Conservation (phyloP, 2,329 filamentous ascomycete genomes). For the Diaporthe citrichinensis region DNA sequence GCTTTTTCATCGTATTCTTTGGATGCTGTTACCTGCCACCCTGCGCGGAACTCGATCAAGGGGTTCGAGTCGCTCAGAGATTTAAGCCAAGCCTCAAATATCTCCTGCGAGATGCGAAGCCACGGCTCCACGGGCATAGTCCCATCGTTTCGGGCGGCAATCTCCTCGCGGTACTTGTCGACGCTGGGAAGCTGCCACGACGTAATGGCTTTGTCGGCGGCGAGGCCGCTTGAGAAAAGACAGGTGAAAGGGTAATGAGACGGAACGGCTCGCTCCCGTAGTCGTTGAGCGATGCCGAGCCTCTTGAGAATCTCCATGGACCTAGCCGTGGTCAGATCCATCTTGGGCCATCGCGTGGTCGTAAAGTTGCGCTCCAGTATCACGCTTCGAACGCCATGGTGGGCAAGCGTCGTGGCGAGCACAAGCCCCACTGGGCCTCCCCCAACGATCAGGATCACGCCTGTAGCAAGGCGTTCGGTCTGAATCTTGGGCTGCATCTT, state of each 20-base stretch:
- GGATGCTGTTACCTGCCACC: conserved; percentile 45
- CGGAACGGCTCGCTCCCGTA: conserved; percentile 42
- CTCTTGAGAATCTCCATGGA: conserved; percentile 53
- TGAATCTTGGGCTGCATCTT: too few species aligned
- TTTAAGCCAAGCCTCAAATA: conserved; percentile 54
- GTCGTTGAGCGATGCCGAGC: conserved; percentile 49
- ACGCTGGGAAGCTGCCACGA: conserved; percentile 41
- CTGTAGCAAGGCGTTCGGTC: too few species aligned
- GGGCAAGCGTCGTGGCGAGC: not conserved
- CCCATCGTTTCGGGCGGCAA: conserved; percentile 51
- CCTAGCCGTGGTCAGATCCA: conserved; percentile 54
- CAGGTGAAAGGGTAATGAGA: conserved; percentile 42
- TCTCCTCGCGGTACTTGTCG: conserved; percentile 44
- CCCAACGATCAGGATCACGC: not conserved
- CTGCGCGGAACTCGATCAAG: conserved; percentile 47
- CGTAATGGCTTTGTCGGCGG: conserved; percentile 39
- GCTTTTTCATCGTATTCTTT: conserved; percentile 3
- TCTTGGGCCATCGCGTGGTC: conserved; percentile 52
- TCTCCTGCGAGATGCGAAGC: conserved; percentile 51
- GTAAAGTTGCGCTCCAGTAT: conserved; percentile 6
- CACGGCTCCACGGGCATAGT: conserved; percentile 49
- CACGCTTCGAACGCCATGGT: not conserved
- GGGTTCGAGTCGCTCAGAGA: conserved; percentile 44
- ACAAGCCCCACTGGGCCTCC: conserved; percentile 17
- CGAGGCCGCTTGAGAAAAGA: conserved; percentile 43